phyloP scores from a whole-genome alignment of 2,329 filamentous ascomycete genomes.

The Colletotrichum scovillei region DNA sequence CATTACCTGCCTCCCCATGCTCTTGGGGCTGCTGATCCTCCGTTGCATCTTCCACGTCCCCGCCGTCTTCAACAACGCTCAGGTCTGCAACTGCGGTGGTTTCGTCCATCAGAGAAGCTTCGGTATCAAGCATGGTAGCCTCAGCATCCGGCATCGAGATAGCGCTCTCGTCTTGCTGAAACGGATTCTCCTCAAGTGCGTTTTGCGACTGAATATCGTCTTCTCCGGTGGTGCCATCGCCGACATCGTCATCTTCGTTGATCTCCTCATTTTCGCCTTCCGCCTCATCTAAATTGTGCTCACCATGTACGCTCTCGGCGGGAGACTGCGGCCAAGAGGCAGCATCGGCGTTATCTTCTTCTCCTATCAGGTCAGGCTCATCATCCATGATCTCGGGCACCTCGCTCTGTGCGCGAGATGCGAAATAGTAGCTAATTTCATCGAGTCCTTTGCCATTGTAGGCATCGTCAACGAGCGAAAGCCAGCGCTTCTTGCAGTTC shows the following conservation, averaged over 20 bases:
- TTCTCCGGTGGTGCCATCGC: background rate
- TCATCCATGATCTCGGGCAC: slow-evolving; percentile 37
- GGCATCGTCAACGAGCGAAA: slow-evolving; percentile 54
- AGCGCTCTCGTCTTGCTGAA: slow-evolving; percentile 11
- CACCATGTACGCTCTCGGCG: slow-evolving; percentile 15
- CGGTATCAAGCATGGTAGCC: slow-evolving; percentile 24
- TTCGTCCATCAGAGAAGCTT: slow-evolving; percentile 12
- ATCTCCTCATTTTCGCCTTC: slow-evolving; percentile 9
- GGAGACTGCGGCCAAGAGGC: slow-evolving; percentile 21
- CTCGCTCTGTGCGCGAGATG: slow-evolving; percentile 37
- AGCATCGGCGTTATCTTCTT: slow-evolving; percentile 33
- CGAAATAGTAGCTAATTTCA: slow-evolving; percentile 53
- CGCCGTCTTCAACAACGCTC: background rate
- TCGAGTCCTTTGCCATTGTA: slow-evolving; percentile 53
- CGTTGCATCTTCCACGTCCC: background rate
- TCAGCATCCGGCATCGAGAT: slow-evolving; percentile 13
- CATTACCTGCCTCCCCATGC: slow-evolving; percentile 31
- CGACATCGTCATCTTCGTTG: slow-evolving; percentile 12
- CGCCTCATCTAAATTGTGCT: slow-evolving; percentile 9
- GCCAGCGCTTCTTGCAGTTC: slow-evolving; percentile 51
- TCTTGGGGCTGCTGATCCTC: slow-evolving; percentile 3
- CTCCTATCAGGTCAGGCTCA: slow-evolving; percentile 33
- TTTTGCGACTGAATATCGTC: background rate
- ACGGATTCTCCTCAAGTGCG: background rate
- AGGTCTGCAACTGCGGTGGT: slow-evolving; percentile 9